phyloP scores from a whole-genome alignment of 78 protist species.

The Parvularia atlantis region DNA sequence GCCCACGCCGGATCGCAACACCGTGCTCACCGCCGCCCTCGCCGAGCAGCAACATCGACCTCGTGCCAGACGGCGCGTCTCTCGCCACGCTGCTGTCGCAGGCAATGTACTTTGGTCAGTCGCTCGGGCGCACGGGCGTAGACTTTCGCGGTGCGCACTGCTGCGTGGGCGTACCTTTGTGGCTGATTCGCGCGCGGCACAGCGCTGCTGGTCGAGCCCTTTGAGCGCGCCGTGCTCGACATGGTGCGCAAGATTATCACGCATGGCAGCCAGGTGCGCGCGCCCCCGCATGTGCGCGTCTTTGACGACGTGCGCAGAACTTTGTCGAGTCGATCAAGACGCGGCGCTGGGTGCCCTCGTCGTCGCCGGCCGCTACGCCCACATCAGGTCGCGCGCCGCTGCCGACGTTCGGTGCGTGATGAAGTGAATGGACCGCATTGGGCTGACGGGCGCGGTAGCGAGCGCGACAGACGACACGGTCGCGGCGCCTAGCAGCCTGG shows the following conservation, averaged over 20 bases:
- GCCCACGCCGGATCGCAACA: neutral
- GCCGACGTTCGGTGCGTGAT: neutral
- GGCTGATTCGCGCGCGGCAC: neutral
- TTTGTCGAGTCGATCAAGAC: no score
- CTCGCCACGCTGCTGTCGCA: conserved; percentile 27
- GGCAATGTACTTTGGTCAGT: conserved; percentile 35
- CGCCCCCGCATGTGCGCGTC: no score
- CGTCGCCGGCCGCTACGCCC: neutral
- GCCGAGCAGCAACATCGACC: neutral
- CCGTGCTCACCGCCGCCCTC: neutral
- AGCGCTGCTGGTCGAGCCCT: conserved; percentile 5
- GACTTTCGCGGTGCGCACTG: conserved; percentile 23
- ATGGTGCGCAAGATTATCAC: no score
- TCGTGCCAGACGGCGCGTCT: conserved; percentile 5
- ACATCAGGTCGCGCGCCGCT: neutral
- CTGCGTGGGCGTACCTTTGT: neutral
- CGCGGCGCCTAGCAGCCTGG: conserved; percentile 3
- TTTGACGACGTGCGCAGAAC: no score
- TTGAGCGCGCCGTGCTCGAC: neutral
- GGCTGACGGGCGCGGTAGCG: neutral
- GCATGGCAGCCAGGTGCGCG: no score
- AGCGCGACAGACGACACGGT: neutral
- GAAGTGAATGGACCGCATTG: neutral
- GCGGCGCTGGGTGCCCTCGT: neutral
- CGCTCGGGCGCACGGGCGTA: conserved; percentile 32